These are phyloP conservation scores for Magnolia sinica DNA, from an alignment of 164 flowering plant genomes.

Conservation along the genomic window DNA sequence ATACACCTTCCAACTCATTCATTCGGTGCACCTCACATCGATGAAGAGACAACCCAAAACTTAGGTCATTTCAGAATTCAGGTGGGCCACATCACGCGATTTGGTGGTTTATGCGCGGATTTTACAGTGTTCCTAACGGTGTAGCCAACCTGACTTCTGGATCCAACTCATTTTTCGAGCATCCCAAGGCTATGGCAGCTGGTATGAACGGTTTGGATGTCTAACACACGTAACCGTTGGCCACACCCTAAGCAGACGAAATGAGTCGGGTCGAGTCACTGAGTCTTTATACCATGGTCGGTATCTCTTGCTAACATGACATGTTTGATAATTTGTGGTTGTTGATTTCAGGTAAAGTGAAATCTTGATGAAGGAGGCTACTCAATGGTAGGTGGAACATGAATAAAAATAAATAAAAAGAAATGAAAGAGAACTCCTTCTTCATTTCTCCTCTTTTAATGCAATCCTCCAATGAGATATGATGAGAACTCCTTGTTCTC, in stretches of 20 bases:
- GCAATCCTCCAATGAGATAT: background rate
- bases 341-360: background rate
- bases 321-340: too few species aligned
- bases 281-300: background rate
- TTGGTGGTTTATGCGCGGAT: background rate
- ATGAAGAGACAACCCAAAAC: too few species aligned
- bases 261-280: background rate
- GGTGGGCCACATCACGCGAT: too few species aligned
- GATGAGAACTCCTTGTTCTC: background rate
- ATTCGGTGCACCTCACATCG: too few species aligned
- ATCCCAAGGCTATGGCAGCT: too few species aligned
- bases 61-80: too few species aligned
- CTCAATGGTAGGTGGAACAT: background rate
- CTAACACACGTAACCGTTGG: background rate
- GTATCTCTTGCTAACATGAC: too few species aligned
- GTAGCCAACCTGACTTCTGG: background rate
- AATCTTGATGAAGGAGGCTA: background rate
- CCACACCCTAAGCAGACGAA: background rate
- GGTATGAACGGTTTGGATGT: too few species aligned
- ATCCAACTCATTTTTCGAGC: background rate
- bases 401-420: background rate
- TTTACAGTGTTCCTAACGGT: background rate
- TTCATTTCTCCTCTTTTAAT: background rate
- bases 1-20: too few species aligned
- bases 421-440: background rate